Evolutionary conservation across 441 rosid genomes (phyloP).

Genomic region (Metrosideros polymorpha): DNA sequence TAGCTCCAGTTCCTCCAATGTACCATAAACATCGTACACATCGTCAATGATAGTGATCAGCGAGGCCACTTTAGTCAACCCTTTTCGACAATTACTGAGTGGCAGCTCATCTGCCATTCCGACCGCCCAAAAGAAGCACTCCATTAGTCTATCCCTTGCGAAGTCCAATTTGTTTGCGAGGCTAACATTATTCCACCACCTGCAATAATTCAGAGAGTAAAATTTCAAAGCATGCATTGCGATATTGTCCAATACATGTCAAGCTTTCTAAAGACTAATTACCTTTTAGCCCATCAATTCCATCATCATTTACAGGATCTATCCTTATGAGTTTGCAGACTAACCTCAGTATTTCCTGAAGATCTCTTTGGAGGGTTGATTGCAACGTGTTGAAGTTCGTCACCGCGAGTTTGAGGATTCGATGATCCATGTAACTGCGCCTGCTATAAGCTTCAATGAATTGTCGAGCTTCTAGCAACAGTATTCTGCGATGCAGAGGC

Average conservation of each 20-base stretch:
- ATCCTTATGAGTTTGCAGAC: no score
- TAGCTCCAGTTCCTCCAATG: conserved; percentile 26
- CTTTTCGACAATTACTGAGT: neutral
- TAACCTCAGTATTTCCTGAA: conserved; percentile 22
- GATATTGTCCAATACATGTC: neutral
- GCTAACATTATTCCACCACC: conserved; percentile 26
- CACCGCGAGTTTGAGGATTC: conserved; percentile 19
- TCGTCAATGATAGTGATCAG: conserved; percentile 17
- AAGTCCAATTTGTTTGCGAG: conserved; percentile 16
- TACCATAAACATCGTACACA: conserved; percentile 25
- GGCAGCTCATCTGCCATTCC: conserved; percentile 13
- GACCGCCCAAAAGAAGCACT: conserved; percentile 24
- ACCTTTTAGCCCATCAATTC: no score
- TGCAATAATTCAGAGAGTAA: neutral
- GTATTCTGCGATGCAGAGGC: conserved; percentile 18
- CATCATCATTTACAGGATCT: neutral
- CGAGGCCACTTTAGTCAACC: neutral
- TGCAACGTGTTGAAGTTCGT: conserved; percentile 27
- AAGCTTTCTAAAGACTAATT: no score
- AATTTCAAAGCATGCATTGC: neutral
- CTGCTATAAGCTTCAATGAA: conserved; percentile 12
- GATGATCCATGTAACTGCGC: neutral
- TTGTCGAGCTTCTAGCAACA: conserved; percentile 26
- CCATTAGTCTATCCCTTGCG: conserved; percentile 23
- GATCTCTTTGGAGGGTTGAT: conserved; percentile 22